Evolutionary conservation across 257 asterid genomes (phyloP), one percentile per base, ranked within the genome.

Genomic region (Buddleja alternifolia): DNA sequence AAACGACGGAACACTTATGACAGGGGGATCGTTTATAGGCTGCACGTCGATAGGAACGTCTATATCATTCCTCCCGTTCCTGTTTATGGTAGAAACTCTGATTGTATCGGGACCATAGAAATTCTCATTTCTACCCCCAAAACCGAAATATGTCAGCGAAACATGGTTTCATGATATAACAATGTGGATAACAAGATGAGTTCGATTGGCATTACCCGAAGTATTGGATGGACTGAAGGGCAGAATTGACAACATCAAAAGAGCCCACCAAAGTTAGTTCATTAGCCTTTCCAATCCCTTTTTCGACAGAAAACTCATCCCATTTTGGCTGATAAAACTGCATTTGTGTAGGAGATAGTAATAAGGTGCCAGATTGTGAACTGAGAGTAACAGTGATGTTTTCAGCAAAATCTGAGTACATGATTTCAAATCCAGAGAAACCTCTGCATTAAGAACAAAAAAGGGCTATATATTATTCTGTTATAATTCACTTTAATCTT

Each of bases 1-100:
- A 41, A 78, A 84, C 9, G 96, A 55, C n/a, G 99, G 99, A n/a
- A 75, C 64, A 17, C 76, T 86, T 11, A 93, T 82, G 41, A 86
- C 66, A 4, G 99, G 99, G 39, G 93, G 92, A 64, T 93, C 97
- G 58, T 93, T 93, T 58, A 90, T 77, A 17, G 99, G 96, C 51
- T 90, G 94, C 74, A 93, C 99, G 20, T 72, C 66, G 9, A 88
- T 68, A 14, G 96, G 96, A 55, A 93, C 81, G 29, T 90, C 86
- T 67, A 93, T 53, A 10, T 67, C 76, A 42, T 83, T 86, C 78
- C 73, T 81, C 42, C 96, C 97, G 6, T 90, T 81, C 73, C 17
- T 82, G 89, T 93, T 93, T 77, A 45, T 70, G 8, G 96, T 76
- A 67, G 91, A 78, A 62, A 93, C 79, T 59, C 73, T 74, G 63